Conservation (phyloP, 306 rosid genomes). For the Glycine tomentella region DNA sequence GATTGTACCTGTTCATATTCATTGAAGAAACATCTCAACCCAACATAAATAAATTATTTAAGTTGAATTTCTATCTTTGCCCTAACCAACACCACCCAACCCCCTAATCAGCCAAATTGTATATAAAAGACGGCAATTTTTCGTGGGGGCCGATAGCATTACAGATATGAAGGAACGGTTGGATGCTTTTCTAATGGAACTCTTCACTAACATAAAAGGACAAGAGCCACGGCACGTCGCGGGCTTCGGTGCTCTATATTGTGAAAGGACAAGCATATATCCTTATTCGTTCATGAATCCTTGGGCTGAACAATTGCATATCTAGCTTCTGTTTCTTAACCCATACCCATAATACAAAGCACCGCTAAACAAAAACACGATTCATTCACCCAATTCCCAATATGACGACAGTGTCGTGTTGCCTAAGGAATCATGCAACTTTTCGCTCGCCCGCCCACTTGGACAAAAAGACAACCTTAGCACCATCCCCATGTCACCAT, state of each 20-base stretch:
- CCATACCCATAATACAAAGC: not conserved
- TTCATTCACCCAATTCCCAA: not conserved
- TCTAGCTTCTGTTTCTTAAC: constrained; percentile 4
- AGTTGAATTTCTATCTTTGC: not conserved
- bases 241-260: not conserved
- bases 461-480: constrained; percentile 38
- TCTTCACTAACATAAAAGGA: constrained; percentile 15
- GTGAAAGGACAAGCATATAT: constrained; percentile 46
- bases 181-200: not conserved
- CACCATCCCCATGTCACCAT: constrained; percentile 46
- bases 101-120: not conserved
- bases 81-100: not conserved
- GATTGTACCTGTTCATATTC: too few species aligned
- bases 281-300: constrained; percentile 35
- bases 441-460: constrained; percentile 31
- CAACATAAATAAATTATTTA: too few species aligned
- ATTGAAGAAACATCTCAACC: not conserved
- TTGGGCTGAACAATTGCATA: constrained; percentile 1
- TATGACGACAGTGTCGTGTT: constrained; percentile 27
- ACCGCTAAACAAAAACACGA: not conserved
- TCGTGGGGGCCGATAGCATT: constrained; percentile 4
- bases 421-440: constrained; percentile 6
- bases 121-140: not conserved
- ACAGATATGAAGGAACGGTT: not conserved
- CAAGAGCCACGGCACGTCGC: constrained; percentile 2